Evolutionary conservation across 2,329 filamentous ascomycete species (phyloP).

Genomic region (Ophiostoma sp.): DNA sequence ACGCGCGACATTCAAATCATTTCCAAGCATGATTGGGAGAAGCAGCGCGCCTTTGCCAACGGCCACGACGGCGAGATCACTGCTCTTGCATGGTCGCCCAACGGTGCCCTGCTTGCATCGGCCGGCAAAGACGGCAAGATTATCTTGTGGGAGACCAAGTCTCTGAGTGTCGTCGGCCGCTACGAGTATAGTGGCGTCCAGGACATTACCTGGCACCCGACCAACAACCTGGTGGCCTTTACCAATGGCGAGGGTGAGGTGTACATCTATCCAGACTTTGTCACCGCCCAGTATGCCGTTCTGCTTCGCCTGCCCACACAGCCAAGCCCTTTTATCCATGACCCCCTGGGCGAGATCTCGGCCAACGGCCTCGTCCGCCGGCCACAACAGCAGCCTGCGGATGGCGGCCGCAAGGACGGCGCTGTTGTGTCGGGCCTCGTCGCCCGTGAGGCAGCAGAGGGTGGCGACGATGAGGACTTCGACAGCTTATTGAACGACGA

Average conservation of each 20-base stretch:
- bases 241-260: conserved; percentile 91
- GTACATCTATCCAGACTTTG: conserved; percentile 78
- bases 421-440: conserved; percentile 16
- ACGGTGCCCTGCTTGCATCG: conserved; percentile 80
- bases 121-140: conserved; percentile 69
- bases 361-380: conserved; percentile 50
- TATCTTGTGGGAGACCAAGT: conserved; percentile 84
- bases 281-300: conserved; percentile 58
- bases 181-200: conserved; percentile 82
- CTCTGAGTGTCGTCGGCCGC: conserved; percentile 75
- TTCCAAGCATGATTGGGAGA: conserved; percentile 86
- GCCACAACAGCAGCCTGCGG: conserved; percentile 15
- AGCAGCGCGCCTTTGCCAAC: conserved; percentile 74
- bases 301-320: conserved; percentile 63
- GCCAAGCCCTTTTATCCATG: conserved; percentile 82
- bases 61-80: conserved; percentile 85
- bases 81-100: conserved; percentile 88
- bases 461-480: conserved; percentile 21
- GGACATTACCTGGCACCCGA: conserved; percentile 87
- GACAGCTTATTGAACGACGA: conserved; percentile 57
- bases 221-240: conserved; percentile 84
- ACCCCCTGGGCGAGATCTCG: conserved; percentile 69
- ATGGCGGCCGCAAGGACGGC: background rate
- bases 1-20: conserved; percentile 83
- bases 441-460: conserved; percentile 15